Evolutionary conservation across 108 stramenopile species (phyloP), one percentile per base, ranked within the genome.

Genomic region (Skeletonema grethae): DNA sequence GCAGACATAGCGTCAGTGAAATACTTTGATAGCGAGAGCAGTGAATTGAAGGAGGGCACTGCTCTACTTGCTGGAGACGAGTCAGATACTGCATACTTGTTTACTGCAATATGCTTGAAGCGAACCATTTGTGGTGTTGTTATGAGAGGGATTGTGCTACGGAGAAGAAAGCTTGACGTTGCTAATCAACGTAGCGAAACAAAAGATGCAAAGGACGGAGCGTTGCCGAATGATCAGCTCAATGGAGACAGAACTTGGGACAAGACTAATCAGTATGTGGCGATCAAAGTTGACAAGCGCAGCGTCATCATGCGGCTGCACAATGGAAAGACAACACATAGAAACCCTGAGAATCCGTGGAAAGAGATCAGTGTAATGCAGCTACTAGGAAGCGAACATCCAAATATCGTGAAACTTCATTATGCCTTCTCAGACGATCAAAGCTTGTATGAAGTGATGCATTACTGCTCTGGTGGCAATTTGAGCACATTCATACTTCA

Each of bases 341-440:
- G 84, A 32, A 74, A 89, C 13, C 69, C 90, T n/a, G 96, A 97
- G 80, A 93, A 97, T 55, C 96, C 96, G 1, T 70, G 95, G 63
- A 95, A 97, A 77, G 96, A 97, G 64, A 82, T 94, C n/a, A 87
- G 90, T 12, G 91, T 87, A 8, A 85, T 95, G 85, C 96, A 97
- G 62, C 70, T 76, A 20, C 61, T 91, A 43, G 88, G 88, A 60
- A 43, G 70, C 31, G 53, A 39, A 10, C 77, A 79, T 82, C 90
- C 88, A 10, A 74, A 93, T 76, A 82, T 91, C 11, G 70, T 88
- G 34, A 81, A 88, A 57, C 73, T 80, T 8, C 50, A 61, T 8
- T 89, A 90, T 74, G 90, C 90, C 11, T 74, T 97, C 48, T 76
- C 84, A 32, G 94, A 94, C 74, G 84, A 79, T 11, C 76, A 90